Evolutionary conservation across 1,284 basidiomycete genomes (phyloP).

Genomic region (Trichosporon faecale): DNA sequence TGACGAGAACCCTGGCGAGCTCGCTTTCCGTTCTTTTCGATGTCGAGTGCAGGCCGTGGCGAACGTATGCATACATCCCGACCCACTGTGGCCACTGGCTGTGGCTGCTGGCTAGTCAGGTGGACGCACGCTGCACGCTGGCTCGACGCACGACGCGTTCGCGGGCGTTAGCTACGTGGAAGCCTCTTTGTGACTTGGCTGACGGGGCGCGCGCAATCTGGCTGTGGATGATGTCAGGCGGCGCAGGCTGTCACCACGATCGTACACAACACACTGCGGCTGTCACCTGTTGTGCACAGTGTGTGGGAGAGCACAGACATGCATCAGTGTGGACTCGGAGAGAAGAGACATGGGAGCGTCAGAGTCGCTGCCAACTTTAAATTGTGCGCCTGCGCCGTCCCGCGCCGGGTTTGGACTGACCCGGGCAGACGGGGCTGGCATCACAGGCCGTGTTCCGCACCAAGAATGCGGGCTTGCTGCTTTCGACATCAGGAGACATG

Average conservation of each 20-base stretch:
- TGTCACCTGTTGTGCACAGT: neutral
- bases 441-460: neutral
- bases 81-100: neutral
- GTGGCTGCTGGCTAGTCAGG: neutral
- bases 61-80: neutral
- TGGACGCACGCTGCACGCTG: no score
- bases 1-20: neutral
- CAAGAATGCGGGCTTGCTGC: no score
- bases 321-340: neutral
- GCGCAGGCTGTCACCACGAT: neutral
- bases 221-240: constrained; percentile 1
- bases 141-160: no score
- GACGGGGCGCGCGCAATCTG: neutral
- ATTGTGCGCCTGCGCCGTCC: neutral
- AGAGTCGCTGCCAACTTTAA: neutral
- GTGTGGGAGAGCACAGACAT: neutral
- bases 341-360: neutral
- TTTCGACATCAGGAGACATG: no score
- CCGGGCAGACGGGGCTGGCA: neutral
- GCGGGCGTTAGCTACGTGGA: neutral
- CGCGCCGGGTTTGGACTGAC: neutral
- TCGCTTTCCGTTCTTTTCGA: neutral
- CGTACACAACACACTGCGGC: neutral
- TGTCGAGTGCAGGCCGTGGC: neutral
- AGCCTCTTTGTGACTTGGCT: neutral